Conservation (phyloP, 2,329 filamentous ascomycete genomes). For the Phialocephala sp. region DNA sequence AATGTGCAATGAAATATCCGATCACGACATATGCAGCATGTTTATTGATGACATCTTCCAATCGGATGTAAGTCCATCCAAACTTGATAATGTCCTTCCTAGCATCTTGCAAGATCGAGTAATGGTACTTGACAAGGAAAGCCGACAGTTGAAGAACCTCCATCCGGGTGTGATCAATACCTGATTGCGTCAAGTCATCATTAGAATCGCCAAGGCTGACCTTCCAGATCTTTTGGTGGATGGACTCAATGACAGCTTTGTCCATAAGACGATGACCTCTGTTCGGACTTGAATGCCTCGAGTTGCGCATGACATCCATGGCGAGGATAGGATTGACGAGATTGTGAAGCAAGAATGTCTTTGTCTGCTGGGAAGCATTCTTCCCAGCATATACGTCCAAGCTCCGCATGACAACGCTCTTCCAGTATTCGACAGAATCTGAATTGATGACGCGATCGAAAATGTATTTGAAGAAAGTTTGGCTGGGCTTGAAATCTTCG, state of each 20-base stretch:
- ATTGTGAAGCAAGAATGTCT: slow-evolving; percentile 89
- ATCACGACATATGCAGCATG: slow-evolving; percentile 97
- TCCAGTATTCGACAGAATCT: slow-evolving; percentile 86
- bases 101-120: slow-evolving; percentile 83
- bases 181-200: slow-evolving; percentile 82
- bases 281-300: slow-evolving; percentile 61
- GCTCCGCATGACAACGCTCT: slow-evolving; percentile 79
- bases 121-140: slow-evolving; percentile 93
- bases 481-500: slow-evolving; percentile 79
- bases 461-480: slow-evolving; percentile 80
- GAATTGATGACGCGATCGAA: slow-evolving; percentile 84
- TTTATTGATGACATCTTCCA: slow-evolving; percentile 99
- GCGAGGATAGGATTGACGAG: slow-evolving; percentile 95
- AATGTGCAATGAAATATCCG: slow-evolving; percentile 96
- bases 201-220: slow-evolving; percentile 80
- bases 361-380: slow-evolving; percentile 82
- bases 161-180: slow-evolving; percentile 94
- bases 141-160: slow-evolving; percentile 94
- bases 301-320: slow-evolving; percentile 91
- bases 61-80: slow-evolving; percentile 95
- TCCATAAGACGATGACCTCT: slow-evolving; percentile 79
- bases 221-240: slow-evolving; percentile 94
- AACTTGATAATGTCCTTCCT: slow-evolving; percentile 99
- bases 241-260: slow-evolving; percentile 82
- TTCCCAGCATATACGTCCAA: slow-evolving; percentile 86